Evolutionary conservation across 345 rosid genomes (phyloP), one percentile per base, ranked within the genome.

Genomic region (Schrenkiella parvula): DNA sequence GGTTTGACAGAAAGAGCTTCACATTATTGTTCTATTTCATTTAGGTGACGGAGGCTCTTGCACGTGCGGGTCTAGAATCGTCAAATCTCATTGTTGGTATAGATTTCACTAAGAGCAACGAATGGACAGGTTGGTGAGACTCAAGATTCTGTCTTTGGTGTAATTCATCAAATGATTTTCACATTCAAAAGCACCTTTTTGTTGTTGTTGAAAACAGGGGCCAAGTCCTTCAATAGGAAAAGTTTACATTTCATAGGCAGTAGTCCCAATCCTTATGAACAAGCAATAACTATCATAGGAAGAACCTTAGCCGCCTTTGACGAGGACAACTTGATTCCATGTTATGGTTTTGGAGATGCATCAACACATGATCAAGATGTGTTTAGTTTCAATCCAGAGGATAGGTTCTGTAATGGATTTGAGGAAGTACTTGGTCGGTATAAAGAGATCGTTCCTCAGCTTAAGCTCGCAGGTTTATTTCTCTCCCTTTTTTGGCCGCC

Each of bases 311-410:
- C 91, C 48, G 82, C 80, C 58, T 95, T 92, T 51, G 98, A 95
- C 15, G 99, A 95, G 65, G 99, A 95, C 70, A 95, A 92, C 76
- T 63, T 84, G 75, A 92, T 95, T 83, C 99, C 99, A 0, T 95
- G 99, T 75, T 95, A 64, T 32, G 99, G 99, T 65, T 95, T 95
- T 72, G 99, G 99, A 72, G 99, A 95, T 80, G 98, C 98, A 56
- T 88, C 96, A 58, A 95, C 99, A 0, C 96, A 92, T 74, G 99
- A 95, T 77, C 97, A 87, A 79, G 96, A 95, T 32, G 91, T 95
- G 56, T 93, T 93, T 79, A 75, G 92, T 75, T 93, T 93, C 82
- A 69, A 74, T 76, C 80, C 83, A 15, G 88, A 82, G 21, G 91
- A 75, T 44, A 82, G 82, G 68, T 73, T 65, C 68, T 93, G 98